Evolutionary conservation across 345 rosid species (phyloP), one percentile per base, ranked within the genome.

Genomic region (Populus davidiana): DNA sequence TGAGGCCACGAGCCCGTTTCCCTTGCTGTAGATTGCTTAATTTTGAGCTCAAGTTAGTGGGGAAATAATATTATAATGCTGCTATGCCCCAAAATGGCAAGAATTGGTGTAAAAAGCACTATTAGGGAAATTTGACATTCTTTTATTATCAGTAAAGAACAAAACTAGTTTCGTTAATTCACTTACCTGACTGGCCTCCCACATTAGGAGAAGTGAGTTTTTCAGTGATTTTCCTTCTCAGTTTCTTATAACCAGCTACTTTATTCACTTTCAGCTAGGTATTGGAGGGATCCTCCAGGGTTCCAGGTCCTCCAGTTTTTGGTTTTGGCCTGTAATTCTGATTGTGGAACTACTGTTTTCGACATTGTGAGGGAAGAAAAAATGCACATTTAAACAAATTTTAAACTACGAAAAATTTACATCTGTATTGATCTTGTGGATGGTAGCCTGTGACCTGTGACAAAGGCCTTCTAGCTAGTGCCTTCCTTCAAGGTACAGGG

Each of bases 381-480:
- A 50, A 5, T 5, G 21, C 4, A 50, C 56, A 16, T 49, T 20
- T 17, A 16, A 16, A 50, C 56, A 17, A 17, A 50, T 50, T 50
- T 50, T 50, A 50, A 50, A 50, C 56, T 50, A 16, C 56, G 20
- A 50, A 50, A 50, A 13, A 50, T 4, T 50, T 50, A 50, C 56
- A 50, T 50, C n/a, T 50, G 21, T 17, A 50, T 21, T 50, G 56
- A 14, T 59, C 49, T 77, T 66, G 29, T 67, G 73, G 80, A 75
- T 76, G 69, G 25, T 65, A 63, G 29, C 41, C 65, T 81, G 33
- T 43, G 77, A 62, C 67, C 65, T 81, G 33, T 43, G 77, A 62
- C 67, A 78, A 38, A 38, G 36, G 16, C 25, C 8, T 54, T n/a
- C 47, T 67, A 41, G 66, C 23, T 33, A 17, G 12, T 5, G 50